Conservation (phyloP, 176 grass and related monocot genomes). For the Carex kokanica region DNA sequence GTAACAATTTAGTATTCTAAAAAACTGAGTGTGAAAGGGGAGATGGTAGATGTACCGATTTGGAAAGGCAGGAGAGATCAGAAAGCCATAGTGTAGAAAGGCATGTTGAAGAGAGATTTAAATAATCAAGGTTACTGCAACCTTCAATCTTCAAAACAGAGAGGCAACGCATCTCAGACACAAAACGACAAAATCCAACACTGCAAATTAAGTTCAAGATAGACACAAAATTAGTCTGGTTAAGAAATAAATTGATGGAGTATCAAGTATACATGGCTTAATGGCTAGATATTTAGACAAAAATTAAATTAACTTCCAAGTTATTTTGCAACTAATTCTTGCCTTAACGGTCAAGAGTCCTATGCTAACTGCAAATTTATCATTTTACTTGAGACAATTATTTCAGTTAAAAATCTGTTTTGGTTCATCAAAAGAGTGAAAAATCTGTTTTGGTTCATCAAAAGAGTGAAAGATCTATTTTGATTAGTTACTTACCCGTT, state of each 20-base stretch:
- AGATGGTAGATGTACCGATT: conserved; percentile 42
- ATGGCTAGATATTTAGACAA: not conserved
- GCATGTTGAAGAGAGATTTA: conserved; percentile 67
- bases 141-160: conserved; percentile 63
- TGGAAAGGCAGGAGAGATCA: conserved; percentile 56
- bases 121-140: conserved; percentile 58
- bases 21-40: not conserved
- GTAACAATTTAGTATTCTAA: not conserved
- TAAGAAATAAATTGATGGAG: not conserved
- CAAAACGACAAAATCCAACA: conserved; percentile 62
- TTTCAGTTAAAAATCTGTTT: not conserved
- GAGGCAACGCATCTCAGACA: conserved; percentile 60
- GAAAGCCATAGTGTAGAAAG: conserved; percentile 66
- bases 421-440: conserved; percentile 7
- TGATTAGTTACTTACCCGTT: conserved; percentile 48
- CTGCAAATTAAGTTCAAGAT: conserved; percentile 32
- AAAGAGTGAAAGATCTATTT: conserved; percentile 5
- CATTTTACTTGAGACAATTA: not conserved
- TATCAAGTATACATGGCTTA: not conserved
- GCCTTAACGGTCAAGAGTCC: not conserved
- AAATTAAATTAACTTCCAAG: not conserved
- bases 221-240: not conserved
- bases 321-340: not conserved
- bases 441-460: not conserved
- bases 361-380: not conserved